Percentiles rank a stretch among this genome's conserved stretches.
Conservation (phyloP, 768 basidiomycete species). For the Phylloporus sp. region DNA sequence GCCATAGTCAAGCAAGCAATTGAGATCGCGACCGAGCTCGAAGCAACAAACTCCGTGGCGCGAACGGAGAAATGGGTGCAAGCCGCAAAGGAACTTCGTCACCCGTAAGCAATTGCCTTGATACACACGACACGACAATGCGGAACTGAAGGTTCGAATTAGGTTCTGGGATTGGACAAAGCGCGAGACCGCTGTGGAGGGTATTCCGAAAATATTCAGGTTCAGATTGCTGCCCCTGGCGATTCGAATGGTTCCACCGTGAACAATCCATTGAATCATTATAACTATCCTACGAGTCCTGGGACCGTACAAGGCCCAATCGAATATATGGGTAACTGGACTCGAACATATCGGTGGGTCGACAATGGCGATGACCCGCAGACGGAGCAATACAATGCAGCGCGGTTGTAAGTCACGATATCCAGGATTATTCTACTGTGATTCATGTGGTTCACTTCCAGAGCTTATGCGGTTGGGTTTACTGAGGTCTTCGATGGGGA, state of each 20-base stretch:
- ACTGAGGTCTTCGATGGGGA: not conserved
- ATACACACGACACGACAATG: not conserved
- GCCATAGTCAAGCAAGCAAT: conserved; percentile 14
- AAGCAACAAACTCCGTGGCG: not conserved
- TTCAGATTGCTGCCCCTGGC: not conserved
- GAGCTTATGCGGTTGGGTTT: conserved; percentile 1
- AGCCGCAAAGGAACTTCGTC: conserved; percentile 12
- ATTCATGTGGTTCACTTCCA: not conserved
- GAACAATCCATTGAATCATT: not conserved
- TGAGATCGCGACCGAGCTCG: conserved; percentile 7
- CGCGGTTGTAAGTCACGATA: conserved; percentile 6
- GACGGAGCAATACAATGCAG: conserved; percentile 8
- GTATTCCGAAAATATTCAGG: not conserved
- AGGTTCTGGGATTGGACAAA: conserved; percentile 14
- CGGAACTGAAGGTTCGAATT: not conserved
- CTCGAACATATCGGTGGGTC: conserved; percentile 16
- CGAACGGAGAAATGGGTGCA: conserved; percentile 8
- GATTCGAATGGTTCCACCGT: not conserved
- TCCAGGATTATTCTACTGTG: too few relatives aligned
- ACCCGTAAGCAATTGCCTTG: conserved; percentile 10
- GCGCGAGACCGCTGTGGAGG: not conserved
- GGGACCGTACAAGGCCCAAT: not conserved
- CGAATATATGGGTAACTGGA: not conserved
- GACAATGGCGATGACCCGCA: not conserved
- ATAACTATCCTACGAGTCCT: not conserved